Evolutionary conservation across 768 basidiomycete species (phyloP).

Genomic region (Hypsizygus marmoreus): DNA sequence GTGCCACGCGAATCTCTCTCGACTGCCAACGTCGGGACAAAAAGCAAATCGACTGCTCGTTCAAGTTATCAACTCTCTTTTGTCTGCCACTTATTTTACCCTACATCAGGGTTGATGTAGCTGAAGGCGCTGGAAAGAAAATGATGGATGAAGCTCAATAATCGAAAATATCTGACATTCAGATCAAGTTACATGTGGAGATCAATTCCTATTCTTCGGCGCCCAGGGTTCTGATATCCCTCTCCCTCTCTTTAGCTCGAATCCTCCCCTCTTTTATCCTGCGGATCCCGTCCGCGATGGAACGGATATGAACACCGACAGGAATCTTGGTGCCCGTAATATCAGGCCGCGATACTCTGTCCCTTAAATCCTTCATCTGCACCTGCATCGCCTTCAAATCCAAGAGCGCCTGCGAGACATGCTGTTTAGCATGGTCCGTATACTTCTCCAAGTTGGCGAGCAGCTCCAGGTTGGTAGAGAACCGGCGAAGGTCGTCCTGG

Average conservation of each 20-base stretch:
- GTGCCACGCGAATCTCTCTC: too few relatives aligned
- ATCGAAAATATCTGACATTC: background rate
- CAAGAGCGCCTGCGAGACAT: conserved; percentile 47
- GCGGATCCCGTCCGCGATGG: conserved; percentile 47
- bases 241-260: conserved; percentile 30
- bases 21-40: too few relatives aligned
- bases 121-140: too few relatives aligned
- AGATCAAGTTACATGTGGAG: background rate
- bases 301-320: conserved; percentile 53
- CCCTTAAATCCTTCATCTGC: conserved; percentile 55
- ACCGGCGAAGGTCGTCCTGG: conserved; percentile 30
- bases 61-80: too few relatives aligned
- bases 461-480: conserved; percentile 36
- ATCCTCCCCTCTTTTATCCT: conserved; percentile 40
- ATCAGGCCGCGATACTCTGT: conserved; percentile 49
- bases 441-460: conserved; percentile 43
- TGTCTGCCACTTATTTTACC: too few relatives aligned
- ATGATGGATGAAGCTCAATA: too few relatives aligned
- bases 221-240: conserved; percentile 22
- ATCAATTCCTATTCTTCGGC: background rate
- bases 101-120: too few relatives aligned
- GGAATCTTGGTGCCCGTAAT: conserved; percentile 47
- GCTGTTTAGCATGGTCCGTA: conserved; percentile 43
- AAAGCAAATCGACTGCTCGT: too few relatives aligned
- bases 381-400: conserved; percentile 46